Conservation (phyloP, 495 filamentous ascomycete species). For the Penicillium diatomitis region DNA sequence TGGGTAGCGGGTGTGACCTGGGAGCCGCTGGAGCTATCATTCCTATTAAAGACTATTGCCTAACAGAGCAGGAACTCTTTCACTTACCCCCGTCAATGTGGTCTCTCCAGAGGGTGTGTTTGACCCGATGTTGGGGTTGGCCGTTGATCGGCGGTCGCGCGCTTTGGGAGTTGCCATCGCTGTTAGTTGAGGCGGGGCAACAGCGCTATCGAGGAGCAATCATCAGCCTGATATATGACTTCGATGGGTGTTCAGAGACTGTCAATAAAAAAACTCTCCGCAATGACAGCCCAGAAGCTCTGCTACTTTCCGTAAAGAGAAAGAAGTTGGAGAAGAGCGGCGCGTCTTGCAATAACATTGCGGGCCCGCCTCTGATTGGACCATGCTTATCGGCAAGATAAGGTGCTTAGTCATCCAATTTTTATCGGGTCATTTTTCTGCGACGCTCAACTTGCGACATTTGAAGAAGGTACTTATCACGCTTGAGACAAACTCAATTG, state of each 20-base stretch:
- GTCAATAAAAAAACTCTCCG: too few relatives aligned
- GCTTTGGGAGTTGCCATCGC: constrained; percentile 33
- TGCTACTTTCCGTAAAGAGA: too few relatives aligned
- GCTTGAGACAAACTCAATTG: neutral
- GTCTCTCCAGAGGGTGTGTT: constrained; percentile 25
- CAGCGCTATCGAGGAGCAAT: neutral
- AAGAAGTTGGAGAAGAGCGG: constrained; percentile 5
- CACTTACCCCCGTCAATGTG: constrained; percentile 24
- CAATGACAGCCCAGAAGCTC: too few relatives aligned
- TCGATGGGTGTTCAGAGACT: too few relatives aligned
- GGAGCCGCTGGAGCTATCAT: constrained; percentile 30
- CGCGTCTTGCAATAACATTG: constrained; percentile 20
- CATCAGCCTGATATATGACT: too few relatives aligned
- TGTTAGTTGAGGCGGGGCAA: neutral
- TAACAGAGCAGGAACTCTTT: neutral
- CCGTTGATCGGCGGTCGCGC: constrained; percentile 25
- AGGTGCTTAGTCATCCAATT: constrained; percentile 18
- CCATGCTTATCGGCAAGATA: constrained; percentile 29
- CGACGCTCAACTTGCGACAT: constrained; percentile 5
- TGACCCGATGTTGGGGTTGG: constrained; percentile 13
- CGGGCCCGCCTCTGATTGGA: constrained; percentile 14
- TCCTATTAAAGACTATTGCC: neutral
- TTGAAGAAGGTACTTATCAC: constrained; percentile 1
- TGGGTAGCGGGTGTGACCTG: constrained; percentile 25
- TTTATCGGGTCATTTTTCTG: constrained; percentile 13